Evolutionary conservation across 768 basidiomycete species (phyloP), one percentile per base, ranked within the genome.

Genomic region (Agrocybe pediades): DNA sequence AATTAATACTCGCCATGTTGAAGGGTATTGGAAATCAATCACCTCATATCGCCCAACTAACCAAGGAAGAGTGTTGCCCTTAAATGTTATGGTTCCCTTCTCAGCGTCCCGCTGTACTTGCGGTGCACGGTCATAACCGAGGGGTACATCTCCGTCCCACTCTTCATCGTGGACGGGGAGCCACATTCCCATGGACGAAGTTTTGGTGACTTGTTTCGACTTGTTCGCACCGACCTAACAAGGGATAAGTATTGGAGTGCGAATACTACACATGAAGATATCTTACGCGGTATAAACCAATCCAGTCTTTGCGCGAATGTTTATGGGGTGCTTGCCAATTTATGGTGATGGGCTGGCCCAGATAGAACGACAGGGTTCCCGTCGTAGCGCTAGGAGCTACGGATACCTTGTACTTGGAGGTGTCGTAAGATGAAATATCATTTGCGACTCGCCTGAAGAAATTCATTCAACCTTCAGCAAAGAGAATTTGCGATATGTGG

Each of bases 281-380:
- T 65, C 75, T 36, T 61, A 91, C 91, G 66, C 88, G 80, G 66
- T 94, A 94, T 21, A 98, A 83, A 13, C 95, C 97, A 63, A 99
- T 90, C 97, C 97, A 98, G 68, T 99, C 97, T 61, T 86, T 85
- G 11, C 91, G 81, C 11, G 95, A 95, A 65, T 98, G 96, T 49
- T 84, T 81, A 29, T 75, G 71, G 1, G 96, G 95, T 1, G 92
- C 95, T 59, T 85, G 83, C 95, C 95, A 98, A 43, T 82, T 81
- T 42, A 99, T 79, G 2, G 70, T 78, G 61, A 99, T 94, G 1
- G 90, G 86, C 67, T 98, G 92, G 27, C 97, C 97, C 44, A 98
- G 83, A 66, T 92, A 89, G 80, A 89, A 98, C 3, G 83, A 80
- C 21, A 76, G 74, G 6, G 74, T 62, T 6, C 82, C 80, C 9